Conservation (phyloP, 2,329 filamentous ascomycete species). For the Blastomyces gilchristii region DNA sequence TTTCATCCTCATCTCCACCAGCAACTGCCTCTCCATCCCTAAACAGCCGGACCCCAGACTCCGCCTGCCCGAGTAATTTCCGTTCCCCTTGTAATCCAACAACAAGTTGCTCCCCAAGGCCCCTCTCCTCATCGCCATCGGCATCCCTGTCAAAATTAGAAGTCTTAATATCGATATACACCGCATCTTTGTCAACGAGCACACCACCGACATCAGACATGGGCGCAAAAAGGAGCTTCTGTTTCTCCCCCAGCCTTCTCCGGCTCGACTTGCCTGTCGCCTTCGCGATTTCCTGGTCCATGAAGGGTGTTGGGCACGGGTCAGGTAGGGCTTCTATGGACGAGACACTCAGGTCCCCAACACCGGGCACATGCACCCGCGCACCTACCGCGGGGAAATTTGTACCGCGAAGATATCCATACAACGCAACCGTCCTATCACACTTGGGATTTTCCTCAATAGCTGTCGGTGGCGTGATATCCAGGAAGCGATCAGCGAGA, state of each 20-base stretch:
- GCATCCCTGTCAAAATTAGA: constrained; percentile 59
- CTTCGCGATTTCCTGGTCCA: constrained; percentile 80
- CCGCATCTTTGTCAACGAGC: constrained; percentile 91
- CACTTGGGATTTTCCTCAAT: constrained; percentile 83
- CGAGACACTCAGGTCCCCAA: constrained; percentile 77
- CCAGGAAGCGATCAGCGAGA: constrained; percentile 85
- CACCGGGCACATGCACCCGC: constrained; percentile 79
- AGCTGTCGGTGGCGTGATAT: constrained; percentile 85
- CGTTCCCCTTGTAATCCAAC: constrained; percentile 77
- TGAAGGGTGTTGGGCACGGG: constrained; percentile 85
- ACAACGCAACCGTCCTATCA: constrained; percentile 81
- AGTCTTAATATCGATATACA: constrained; percentile 70
- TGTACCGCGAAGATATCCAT: constrained; percentile 86
- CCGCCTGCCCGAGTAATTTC: constrained; percentile 68
- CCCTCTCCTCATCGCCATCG: constrained; percentile 59
- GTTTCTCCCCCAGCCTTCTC: constrained; percentile 82
- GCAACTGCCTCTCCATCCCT: constrained; percentile 57
- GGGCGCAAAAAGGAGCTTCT: constrained; percentile 89
- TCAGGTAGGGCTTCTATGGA: constrained; percentile 82
- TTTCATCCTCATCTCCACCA: constrained; percentile 41
- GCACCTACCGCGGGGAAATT: constrained; percentile 83
- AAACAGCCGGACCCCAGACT: constrained; percentile 77
- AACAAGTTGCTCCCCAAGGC: constrained; percentile 92
- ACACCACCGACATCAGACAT: constrained; percentile 97
- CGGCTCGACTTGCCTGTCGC: constrained; percentile 70